Conservation (phyloP, 179 eudicot genomes). For the Actinidia arguta region DNA sequence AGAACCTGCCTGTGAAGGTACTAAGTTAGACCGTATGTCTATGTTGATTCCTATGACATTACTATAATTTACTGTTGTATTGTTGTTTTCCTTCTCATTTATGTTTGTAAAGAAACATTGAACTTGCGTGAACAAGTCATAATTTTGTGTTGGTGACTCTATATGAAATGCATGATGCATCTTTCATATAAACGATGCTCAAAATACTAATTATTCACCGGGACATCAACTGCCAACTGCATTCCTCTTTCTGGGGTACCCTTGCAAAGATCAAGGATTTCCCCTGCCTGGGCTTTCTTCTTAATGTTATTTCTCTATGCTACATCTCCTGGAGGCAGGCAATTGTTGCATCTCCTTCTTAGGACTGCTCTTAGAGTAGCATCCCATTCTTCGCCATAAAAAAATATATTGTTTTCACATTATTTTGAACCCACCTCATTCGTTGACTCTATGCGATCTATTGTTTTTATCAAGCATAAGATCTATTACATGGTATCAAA, state of each 20-base stretch:
- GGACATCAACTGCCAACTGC: not conserved
- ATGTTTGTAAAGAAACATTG: not conserved
- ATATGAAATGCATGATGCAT: not conserved
- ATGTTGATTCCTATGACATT: not conserved
- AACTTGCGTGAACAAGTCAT: not conserved
- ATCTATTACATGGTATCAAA: not conserved
- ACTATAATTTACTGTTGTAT: not conserved
- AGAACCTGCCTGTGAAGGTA: conserved; percentile 98
- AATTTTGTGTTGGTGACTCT: not conserved
- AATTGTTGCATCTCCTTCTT: no score
- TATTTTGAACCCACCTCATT: no score
- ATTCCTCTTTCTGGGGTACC: not conserved
- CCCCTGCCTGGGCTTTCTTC: no score
- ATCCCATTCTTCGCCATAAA: no score
- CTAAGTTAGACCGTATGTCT: conserved; percentile 10
- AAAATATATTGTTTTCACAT: no score
- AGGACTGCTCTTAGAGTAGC: no score
- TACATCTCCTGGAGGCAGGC: no score
- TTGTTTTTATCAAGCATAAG: no score
- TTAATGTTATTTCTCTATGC: no score
- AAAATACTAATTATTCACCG: not conserved
- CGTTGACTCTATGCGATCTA: no score
- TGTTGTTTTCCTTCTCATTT: not conserved
- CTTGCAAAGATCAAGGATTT: no score
- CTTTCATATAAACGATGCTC: not conserved